These are phyloP conservation scores for Pseudogymnoascus sp. DNA, from an alignment of 2,329 filamentous ascomycete genomes.

Conservation along the genomic window DNA sequence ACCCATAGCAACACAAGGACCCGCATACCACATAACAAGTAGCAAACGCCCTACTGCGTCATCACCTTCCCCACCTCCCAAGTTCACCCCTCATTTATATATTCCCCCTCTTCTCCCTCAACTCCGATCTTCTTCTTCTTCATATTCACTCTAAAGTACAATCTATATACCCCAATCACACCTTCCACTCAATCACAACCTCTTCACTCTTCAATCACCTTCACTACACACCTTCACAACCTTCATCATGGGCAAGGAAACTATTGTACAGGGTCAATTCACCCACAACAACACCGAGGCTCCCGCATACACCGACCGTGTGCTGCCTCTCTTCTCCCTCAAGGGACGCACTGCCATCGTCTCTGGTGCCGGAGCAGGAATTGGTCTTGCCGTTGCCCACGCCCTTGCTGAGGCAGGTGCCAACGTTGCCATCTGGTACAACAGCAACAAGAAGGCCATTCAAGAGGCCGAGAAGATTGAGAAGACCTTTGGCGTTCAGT, in stretches of 20 bases:
- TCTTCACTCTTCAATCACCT: background rate
- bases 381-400: conserved; percentile 57
- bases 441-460: conserved; percentile 57
- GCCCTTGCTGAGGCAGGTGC: conserved; percentile 62
- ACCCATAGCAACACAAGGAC: too few species aligned
- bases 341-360: conserved; percentile 64
- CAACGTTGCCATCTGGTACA: conserved; percentile 66
- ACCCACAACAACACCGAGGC: conserved; percentile 46
- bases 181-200: background rate
- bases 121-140: background rate
- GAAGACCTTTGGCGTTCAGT: conserved; percentile 58
- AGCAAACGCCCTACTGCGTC: background rate
- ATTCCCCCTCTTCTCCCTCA: background rate
- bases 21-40: too few species aligned
- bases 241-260: conserved; percentile 15
- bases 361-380: conserved; percentile 61
- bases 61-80: background rate
- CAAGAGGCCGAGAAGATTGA: conserved; percentile 55
- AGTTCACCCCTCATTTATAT: conserved; percentile 5
- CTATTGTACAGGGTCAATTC: conserved; percentile 38
- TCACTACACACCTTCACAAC: background rate
- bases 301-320: conserved; percentile 38
- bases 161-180: background rate
- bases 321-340: conserved; percentile 60
- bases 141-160: background rate